These are phyloP conservation scores for Cardamine occulta DNA, from an alignment of 345 rosid species.

Conservation along the genomic window DNA sequence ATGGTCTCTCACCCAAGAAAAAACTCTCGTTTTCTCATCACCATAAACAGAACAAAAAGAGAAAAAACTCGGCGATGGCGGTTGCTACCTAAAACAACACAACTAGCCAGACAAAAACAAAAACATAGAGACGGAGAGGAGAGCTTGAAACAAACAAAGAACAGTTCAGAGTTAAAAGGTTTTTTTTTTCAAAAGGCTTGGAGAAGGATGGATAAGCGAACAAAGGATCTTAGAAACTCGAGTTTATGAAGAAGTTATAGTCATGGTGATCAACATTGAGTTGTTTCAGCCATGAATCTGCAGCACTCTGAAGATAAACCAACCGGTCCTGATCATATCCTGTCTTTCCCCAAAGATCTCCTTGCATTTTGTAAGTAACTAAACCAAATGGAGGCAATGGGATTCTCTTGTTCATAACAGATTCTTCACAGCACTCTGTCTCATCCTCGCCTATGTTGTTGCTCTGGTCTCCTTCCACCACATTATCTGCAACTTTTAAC, in stretches of 20 bases:
- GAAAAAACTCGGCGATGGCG: constrained; percentile 27
- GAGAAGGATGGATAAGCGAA: background rate
- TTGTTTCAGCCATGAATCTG: constrained; percentile 88
- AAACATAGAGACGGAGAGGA: background rate
- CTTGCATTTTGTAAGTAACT: constrained; percentile 75
- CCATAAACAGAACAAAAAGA: background rate
- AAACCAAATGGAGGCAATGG: constrained; percentile 71
- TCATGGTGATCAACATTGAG: constrained; percentile 74
- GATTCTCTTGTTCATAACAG: constrained; percentile 38
- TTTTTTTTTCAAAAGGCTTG: background rate
- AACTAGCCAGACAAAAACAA: constrained; percentile 25
- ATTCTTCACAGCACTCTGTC: constrained; percentile 33
- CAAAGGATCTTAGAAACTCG: constrained; percentile 20
- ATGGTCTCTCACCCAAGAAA: constrained; percentile 20
- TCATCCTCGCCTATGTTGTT: constrained; percentile 49
- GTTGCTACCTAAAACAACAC: constrained; percentile 42
- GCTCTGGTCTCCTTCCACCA: constrained; percentile 57
- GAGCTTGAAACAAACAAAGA: constrained; percentile 16
- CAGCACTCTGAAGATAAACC: constrained; percentile 54
- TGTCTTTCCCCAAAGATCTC: constrained; percentile 67
- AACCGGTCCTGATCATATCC: constrained; percentile 53
- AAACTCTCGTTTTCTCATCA: constrained; percentile 25
- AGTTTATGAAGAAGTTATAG: constrained; percentile 56
- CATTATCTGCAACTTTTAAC: constrained; percentile 37
- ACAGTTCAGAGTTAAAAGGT: constrained; percentile 11